Conservation (phyloP, 257 asterid species). For the Rauvolfia tetraphylla region DNA sequence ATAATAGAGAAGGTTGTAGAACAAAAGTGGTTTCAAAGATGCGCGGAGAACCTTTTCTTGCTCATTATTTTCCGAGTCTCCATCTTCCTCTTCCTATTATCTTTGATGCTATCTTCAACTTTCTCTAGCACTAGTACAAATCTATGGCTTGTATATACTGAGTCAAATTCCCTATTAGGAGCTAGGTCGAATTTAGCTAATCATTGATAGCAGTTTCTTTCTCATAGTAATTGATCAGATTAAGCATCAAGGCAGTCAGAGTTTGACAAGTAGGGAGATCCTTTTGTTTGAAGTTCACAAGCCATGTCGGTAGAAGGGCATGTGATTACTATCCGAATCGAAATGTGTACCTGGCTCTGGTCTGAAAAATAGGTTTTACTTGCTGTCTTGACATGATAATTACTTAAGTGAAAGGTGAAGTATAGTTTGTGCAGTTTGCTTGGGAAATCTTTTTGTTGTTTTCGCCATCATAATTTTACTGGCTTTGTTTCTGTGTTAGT, state of each 20-base stretch:
- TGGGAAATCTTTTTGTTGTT: background rate
- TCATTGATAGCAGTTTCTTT: background rate
- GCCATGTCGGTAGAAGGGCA: background rate
- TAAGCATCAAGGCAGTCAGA: background rate
- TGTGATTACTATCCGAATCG: background rate
- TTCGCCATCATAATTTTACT: background rate
- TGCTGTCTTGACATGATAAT: background rate
- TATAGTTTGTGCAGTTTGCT: background rate
- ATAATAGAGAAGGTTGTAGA: background rate
- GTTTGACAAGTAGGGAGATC: background rate
- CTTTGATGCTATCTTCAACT: too few species aligned
- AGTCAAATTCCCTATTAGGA: too few species aligned
- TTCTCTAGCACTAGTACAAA: too few species aligned
- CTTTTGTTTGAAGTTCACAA: background rate
- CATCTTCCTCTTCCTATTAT: too few species aligned
- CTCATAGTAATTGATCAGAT: background rate
- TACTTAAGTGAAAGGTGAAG: background rate
- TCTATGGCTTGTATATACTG: too few species aligned
- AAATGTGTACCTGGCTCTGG: background rate
- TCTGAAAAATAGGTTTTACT: background rate
- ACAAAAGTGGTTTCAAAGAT: too few species aligned
- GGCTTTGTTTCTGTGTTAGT: background rate
- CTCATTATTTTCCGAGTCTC: too few species aligned
- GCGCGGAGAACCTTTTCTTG: too few species aligned
- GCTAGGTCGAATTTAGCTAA: too few species aligned